Percentiles rank a stretch among this genome's conserved stretches.
Evolutionary conservation across 495 filamentous ascomycete species (phyloP).

Genomic region (Aspergillus baeticus): DNA sequence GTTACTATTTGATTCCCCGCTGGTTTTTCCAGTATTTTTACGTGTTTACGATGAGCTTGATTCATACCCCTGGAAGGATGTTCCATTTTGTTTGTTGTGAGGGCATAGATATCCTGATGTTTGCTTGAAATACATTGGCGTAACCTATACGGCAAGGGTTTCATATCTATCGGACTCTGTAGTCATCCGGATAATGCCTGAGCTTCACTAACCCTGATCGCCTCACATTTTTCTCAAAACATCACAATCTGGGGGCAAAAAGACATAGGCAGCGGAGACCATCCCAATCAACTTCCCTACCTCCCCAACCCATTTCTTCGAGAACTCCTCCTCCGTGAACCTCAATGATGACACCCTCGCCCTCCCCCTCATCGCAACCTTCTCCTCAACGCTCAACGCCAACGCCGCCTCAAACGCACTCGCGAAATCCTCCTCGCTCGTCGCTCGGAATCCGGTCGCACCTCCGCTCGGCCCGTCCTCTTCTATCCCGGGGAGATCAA

Average conservation of each 20-base stretch:
- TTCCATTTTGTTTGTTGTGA: conserved; percentile 10
- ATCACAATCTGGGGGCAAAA: not conserved
- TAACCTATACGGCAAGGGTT: not conserved
- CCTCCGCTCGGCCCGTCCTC: conserved; percentile 50
- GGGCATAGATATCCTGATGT: conserved; percentile 10
- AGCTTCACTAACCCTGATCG: no score
- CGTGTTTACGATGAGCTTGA: conserved; percentile 20
- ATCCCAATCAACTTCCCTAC: conserved; percentile 67
- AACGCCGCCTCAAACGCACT: conserved; percentile 74
- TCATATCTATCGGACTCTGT: no score
- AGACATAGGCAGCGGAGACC: not conserved
- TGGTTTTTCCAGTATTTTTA: conserved; percentile 17
- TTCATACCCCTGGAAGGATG: conserved; percentile 22
- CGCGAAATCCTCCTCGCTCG: conserved; percentile 73
- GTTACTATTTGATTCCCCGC: conserved; percentile 11
- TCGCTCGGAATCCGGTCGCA: conserved; percentile 84
- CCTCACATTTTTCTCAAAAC: not conserved
- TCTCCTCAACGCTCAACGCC: conserved; percentile 62
- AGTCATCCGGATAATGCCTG: no score
- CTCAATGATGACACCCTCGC: conserved; percentile 73
- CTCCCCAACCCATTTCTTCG: conserved; percentile 66
- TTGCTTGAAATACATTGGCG: not conserved
- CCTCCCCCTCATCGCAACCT: conserved; percentile 66
- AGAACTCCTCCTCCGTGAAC: conserved; percentile 88
- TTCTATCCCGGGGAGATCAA: conserved; percentile 43